Evolutionary conservation across 768 basidiomycete genomes (phyloP).

Genomic region (Candolleomyces eurysporus): DNA sequence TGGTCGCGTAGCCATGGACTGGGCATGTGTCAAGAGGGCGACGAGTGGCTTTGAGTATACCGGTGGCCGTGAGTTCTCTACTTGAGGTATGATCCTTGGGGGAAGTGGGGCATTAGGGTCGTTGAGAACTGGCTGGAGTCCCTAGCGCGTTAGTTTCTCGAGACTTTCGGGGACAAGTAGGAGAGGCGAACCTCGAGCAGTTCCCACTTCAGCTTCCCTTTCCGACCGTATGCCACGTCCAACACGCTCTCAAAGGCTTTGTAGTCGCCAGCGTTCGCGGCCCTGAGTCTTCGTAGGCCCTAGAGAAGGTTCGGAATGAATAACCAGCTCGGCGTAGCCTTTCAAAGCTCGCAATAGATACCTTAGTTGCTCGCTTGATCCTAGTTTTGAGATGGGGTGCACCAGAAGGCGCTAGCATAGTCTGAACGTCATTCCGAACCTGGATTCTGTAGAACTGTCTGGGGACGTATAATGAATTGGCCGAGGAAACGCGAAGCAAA

Average conservation of each 20-base stretch:
- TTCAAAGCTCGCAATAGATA: constrained; percentile 14
- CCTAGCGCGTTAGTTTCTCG: background rate
- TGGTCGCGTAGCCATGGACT: constrained; percentile 46
- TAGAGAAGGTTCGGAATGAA: constrained; percentile 22
- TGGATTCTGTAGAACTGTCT: constrained; percentile 69
- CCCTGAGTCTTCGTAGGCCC: constrained; percentile 52
- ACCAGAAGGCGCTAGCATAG: constrained; percentile 36
- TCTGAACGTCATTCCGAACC: constrained; percentile 55
- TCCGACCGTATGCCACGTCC: constrained; percentile 72
- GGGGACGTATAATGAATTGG: constrained; percentile 1
- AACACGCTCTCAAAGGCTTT: constrained; percentile 58
- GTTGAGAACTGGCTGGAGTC: constrained; percentile 51
- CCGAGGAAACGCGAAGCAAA: background rate
- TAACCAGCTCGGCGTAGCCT: background rate
- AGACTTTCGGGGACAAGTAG: background rate
- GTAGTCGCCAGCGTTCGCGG: constrained; percentile 49
- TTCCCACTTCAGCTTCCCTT: constrained; percentile 68
- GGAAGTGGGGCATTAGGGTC: constrained; percentile 41
- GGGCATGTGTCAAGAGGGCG: constrained; percentile 55
- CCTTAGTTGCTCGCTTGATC: constrained; percentile 52
- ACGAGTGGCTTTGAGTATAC: constrained; percentile 59
- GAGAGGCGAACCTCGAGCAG: constrained; percentile 54
- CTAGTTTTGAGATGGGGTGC: constrained; percentile 33
- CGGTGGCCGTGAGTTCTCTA: constrained; percentile 60
- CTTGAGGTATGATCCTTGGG: constrained; percentile 48